Evolutionary conservation across 148 eudicot genomes (phyloP).

Genomic region (Amaranthus cruentus): DNA sequence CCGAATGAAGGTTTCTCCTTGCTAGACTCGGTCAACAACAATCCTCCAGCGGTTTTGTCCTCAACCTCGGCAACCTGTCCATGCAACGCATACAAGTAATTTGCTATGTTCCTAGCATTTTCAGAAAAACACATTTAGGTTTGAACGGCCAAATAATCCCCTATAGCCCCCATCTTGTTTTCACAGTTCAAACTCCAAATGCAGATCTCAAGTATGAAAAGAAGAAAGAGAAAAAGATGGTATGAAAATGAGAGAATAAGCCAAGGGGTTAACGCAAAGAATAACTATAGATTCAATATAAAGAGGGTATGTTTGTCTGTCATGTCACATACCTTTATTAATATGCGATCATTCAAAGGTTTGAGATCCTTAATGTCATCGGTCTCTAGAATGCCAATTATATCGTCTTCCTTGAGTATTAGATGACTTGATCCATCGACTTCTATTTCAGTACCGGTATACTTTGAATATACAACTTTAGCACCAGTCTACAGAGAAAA

Average conservation of each 20-base stretch:
- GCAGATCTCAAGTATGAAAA: not conserved
- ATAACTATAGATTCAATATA: too few relatives aligned
- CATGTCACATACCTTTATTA: slow-evolving; percentile 52
- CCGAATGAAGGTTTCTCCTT: slow-evolving; percentile 89
- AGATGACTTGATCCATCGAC: slow-evolving; percentile 63
- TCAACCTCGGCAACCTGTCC: slow-evolving; percentile 76
- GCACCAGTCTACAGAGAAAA: slow-evolving; percentile 41
- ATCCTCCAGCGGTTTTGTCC: slow-evolving; percentile 72
- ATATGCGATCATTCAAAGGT: slow-evolving; percentile 63
- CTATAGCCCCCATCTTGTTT: not conserved
- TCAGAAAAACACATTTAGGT: not conserved
- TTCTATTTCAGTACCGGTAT: slow-evolving; percentile 74
- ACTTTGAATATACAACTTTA: slow-evolving; percentile 65
- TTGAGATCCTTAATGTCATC: slow-evolving; percentile 72
- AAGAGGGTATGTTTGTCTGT: not conserved
- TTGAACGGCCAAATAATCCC: not conserved
- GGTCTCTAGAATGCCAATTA: slow-evolving; percentile 66
- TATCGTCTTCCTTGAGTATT: slow-evolving; percentile 69
- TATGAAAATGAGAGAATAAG: not conserved
- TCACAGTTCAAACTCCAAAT: not conserved
- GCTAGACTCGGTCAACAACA: slow-evolving; percentile 60
- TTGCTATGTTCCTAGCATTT: not conserved
- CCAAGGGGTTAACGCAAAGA: too few relatives aligned
- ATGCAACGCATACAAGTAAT: not conserved
- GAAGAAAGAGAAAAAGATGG: not conserved